phyloP scores from a whole-genome alignment of 2,329 filamentous ascomycete species.

The Apiospora saccharicola region DNA sequence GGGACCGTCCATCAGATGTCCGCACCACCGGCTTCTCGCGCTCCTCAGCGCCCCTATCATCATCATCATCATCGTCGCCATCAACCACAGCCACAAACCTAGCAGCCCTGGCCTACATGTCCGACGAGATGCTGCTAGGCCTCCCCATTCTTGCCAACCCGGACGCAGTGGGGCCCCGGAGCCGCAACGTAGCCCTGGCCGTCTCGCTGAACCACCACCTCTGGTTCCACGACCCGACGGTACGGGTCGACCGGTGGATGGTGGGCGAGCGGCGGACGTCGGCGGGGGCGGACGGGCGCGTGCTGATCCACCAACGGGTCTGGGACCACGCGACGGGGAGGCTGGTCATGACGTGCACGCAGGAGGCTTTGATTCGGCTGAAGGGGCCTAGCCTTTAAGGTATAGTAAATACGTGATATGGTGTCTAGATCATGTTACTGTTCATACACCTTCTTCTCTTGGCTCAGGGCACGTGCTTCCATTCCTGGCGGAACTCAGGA shows the following conservation, averaged over 20 bases:
- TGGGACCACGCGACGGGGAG: constrained; percentile 18
- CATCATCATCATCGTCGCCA: not conserved
- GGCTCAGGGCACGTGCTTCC: too few relatives aligned
- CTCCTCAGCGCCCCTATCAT: not conserved
- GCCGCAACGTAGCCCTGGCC: constrained; percentile 6
- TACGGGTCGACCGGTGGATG: constrained; percentile 21
- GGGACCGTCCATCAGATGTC: not conserved
- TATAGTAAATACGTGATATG: not conserved
- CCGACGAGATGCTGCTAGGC: constrained; percentile 11
- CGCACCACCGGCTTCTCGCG: not conserved
- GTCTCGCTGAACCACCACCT: constrained; percentile 1
- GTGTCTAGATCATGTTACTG: too few relatives aligned
- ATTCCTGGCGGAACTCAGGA: too few relatives aligned
- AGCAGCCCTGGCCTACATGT: constrained; percentile 14
- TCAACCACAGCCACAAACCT: not conserved
- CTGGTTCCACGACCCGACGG: not conserved
- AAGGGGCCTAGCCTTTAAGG: not conserved
- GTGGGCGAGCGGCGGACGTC: constrained; percentile 18
- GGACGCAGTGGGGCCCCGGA: not conserved
- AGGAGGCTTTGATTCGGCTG: constrained; percentile 21
- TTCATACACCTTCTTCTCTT: not conserved
- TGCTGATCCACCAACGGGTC: constrained; percentile 17
- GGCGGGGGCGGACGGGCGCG: constrained; percentile 16
- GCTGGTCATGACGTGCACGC: constrained; percentile 10
- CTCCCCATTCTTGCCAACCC: not conserved